phyloP scores from a whole-genome alignment of 2,329 filamentous ascomycete species.

The Cordyceps tenuipes region DNA sequence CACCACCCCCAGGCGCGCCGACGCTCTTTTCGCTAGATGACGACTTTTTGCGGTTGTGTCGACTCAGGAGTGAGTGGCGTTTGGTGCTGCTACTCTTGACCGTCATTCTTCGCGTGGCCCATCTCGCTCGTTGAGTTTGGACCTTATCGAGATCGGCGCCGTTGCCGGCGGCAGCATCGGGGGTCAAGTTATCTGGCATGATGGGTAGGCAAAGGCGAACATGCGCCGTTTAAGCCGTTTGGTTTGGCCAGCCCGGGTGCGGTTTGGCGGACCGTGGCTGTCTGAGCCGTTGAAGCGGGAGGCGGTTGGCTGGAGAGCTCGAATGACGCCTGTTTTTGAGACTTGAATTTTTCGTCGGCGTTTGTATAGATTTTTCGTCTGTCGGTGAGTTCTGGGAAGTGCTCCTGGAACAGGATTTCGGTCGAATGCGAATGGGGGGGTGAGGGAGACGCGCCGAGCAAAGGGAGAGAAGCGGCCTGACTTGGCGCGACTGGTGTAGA shows the following conservation, averaged over 20 bases:
- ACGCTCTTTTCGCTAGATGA: slow-evolving; percentile 62
- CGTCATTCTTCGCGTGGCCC: slow-evolving; percentile 86
- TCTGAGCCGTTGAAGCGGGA: not conserved
- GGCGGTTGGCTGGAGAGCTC: not conserved
- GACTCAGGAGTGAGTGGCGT: slow-evolving; percentile 72
- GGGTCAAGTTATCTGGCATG: slow-evolving; percentile 25
- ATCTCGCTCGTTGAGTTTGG: slow-evolving; percentile 71
- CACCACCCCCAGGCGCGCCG: slow-evolving; percentile 32
- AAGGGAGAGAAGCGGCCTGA: slow-evolving; percentile 3
- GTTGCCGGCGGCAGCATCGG: slow-evolving; percentile 17
- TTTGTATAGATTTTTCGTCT: not conserved
- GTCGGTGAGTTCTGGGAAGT: not conserved
- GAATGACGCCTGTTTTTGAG: not conserved
- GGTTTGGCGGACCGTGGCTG: not conserved
- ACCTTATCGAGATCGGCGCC: slow-evolving; percentile 18
- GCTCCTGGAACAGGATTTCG: slow-evolving; percentile 2
- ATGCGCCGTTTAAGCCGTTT: slow-evolving; percentile 9
- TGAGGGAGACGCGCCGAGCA: slow-evolving; percentile 6
- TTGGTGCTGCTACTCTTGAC: slow-evolving; percentile 69
- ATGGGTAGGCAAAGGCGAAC: slow-evolving; percentile 15
- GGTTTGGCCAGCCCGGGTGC: slow-evolving; percentile 8
- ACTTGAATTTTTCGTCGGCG: not conserved
- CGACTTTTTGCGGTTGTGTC: slow-evolving; percentile 57
- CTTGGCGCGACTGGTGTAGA: slow-evolving; percentile 1
- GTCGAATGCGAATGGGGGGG: not conserved